These are phyloP conservation scores for Saraca asoca DNA, from an alignment of 331 rosid genomes.

Conservation along the genomic window DNA sequence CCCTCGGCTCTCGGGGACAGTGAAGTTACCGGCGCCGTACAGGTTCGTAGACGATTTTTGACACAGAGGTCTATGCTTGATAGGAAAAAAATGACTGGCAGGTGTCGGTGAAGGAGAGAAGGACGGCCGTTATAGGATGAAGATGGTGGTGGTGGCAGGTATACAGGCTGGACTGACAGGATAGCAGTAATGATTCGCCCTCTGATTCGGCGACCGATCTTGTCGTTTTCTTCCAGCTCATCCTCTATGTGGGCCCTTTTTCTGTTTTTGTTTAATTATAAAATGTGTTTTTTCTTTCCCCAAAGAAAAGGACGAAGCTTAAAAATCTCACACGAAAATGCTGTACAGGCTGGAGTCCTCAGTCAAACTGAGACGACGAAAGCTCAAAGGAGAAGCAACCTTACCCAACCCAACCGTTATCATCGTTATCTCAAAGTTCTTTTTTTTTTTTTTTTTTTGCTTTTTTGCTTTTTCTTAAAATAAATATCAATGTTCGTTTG, in stretches of 20 bases:
- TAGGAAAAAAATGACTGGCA: conserved; percentile 34
- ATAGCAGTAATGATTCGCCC: conserved; percentile 73
- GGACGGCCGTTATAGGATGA: no score
- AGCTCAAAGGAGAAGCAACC: conserved; percentile 37
- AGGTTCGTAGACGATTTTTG: background rate
- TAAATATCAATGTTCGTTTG: background rate
- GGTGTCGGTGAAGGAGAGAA: conserved; percentile 50
- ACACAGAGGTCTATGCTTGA: background rate
- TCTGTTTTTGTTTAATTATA: no score
- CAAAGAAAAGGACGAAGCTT: conserved; percentile 41
- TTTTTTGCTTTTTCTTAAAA: background rate
- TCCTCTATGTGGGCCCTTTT: no score
- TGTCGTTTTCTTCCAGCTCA: conserved; percentile 63
- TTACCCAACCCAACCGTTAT: conserved; percentile 64
- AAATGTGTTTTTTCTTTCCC: no score
- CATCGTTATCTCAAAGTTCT: conserved; percentile 55
- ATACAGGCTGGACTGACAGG: conserved; percentile 78
- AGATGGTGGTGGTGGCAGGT: conserved; percentile 46
- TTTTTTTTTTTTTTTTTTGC: background rate
- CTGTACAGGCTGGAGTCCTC: conserved; percentile 76
- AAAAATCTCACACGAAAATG: conserved; percentile 64
- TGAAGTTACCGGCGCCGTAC: conserved; percentile 52
- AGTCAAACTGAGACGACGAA: conserved; percentile 62
- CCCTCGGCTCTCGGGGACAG: conserved; percentile 21
- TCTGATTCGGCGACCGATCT: conserved; percentile 79